phyloP scores from a whole-genome alignment of 148 eudicot genomes.

The Chenopodium album region DNA sequence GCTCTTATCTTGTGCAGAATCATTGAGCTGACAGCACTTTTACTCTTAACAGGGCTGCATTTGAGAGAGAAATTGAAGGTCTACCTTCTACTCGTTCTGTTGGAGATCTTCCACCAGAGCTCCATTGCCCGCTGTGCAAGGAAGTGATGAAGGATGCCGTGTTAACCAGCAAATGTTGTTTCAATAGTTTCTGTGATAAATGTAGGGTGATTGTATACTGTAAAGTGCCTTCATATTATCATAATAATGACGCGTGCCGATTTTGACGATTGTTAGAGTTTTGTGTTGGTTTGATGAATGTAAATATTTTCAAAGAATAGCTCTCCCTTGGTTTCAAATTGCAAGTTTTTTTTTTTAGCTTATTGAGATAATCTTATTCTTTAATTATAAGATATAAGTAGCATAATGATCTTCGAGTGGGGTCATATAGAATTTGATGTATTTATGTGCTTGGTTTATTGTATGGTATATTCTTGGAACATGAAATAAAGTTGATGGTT shows the following conservation, averaged over 20 bases:
- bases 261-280: not conserved
- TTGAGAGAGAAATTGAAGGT: slow-evolving; percentile 91
- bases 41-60: slow-evolving; percentile 63
- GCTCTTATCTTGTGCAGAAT: not conserved
- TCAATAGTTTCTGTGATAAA: slow-evolving; percentile 85
- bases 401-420: not conserved
- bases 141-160: slow-evolving; percentile 99
- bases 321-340: not conserved
- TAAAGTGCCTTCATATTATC: not conserved
- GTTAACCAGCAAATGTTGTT: slow-evolving; percentile 91
- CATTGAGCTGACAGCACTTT: slow-evolving; percentile 18
- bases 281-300: not conserved
- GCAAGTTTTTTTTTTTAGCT: not conserved
- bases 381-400: not conserved
- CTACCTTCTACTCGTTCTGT: slow-evolving; percentile 75
- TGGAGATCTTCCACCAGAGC: slow-evolving; percentile 94
- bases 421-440: not conserved
- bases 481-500: too few relatives aligned
- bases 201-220: slow-evolving; percentile 48
- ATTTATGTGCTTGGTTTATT: not conserved
- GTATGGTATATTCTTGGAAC: not conserved
- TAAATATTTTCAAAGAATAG: not conserved
- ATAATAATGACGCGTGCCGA: not conserved
- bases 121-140: slow-evolving; percentile 85
- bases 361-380: not conserved